Evolutionary conservation across 768 basidiomycete genomes (phyloP).

Genomic region (Lentinula boryana): DNA sequence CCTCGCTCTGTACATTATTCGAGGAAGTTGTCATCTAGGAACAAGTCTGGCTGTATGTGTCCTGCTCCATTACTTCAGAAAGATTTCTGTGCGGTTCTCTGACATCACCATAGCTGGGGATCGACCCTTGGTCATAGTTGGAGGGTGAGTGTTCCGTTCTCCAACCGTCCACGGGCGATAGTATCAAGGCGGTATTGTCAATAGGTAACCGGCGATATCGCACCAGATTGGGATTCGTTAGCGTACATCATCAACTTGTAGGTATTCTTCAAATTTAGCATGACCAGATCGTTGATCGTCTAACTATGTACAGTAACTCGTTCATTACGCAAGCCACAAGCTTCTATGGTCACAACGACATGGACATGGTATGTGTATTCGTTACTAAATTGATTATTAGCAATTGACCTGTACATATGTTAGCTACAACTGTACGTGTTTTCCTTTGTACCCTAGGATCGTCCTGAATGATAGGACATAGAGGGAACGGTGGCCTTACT

Average conservation of each 20-base stretch:
- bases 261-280: slow-evolving; percentile 1
- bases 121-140: slow-evolving; percentile 58
- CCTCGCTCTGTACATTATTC: not conserved
- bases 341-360: slow-evolving; percentile 62
- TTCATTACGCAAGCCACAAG: slow-evolving; percentile 60
- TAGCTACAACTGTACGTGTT: slow-evolving; percentile 50
- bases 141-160: slow-evolving; percentile 36
- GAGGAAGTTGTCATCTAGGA: slow-evolving; percentile 14
- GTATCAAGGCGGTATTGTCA: not conserved
- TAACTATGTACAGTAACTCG: slow-evolving; percentile 42
- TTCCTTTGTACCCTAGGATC: not conserved
- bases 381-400: not conserved
- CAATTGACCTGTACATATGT: not conserved
- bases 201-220: slow-evolving; percentile 50
- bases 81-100: not conserved
- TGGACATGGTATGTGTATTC: slow-evolving; percentile 48
- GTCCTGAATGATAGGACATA: slow-evolving; percentile 12
- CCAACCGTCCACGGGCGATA: not conserved
- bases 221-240: slow-evolving; percentile 47
- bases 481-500: slow-evolving; percentile 60
- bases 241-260: slow-evolving; percentile 58
- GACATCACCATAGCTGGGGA: slow-evolving; percentile 35
- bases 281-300: not conserved
- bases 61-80: not conserved
- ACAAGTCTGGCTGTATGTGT: slow-evolving; percentile 47